phyloP scores from a whole-genome alignment of 768 basidiomycete genomes.

The Phanerochaete sordida region DNA sequence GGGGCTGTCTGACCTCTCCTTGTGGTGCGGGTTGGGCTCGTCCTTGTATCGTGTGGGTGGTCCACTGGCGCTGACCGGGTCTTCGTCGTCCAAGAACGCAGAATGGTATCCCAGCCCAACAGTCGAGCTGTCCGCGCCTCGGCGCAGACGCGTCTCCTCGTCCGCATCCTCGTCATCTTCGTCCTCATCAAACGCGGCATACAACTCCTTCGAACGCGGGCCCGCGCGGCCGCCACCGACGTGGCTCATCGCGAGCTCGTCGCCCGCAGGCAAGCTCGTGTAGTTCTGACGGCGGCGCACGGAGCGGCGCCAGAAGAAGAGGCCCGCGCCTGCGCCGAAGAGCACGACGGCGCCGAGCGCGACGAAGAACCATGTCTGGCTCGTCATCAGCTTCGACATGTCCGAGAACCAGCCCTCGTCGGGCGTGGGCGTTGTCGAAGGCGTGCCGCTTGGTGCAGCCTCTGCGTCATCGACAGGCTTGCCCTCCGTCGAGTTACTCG shows the following conservation, averaged over 20 bases:
- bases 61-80: conserved; percentile 32
- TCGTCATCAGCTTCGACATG: conserved; percentile 67
- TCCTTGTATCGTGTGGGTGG: conserved; percentile 42
- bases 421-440: conserved; percentile 44
- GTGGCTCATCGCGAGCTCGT: conserved; percentile 76
- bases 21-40: conserved; percentile 38
- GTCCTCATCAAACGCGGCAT: conserved; percentile 93
- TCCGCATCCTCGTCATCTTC: conserved; percentile 72
- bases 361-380: conserved; percentile 87
- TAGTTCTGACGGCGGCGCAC: conserved; percentile 45
- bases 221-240: conserved; percentile 41
- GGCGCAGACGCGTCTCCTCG: conserved; percentile 63
- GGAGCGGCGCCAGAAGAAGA: conserved; percentile 81
- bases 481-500: conserved; percentile 2
- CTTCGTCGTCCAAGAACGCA: conserved; percentile 81
- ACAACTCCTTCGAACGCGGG: conserved; percentile 80
- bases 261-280: conserved; percentile 53
- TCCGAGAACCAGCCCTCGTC: conserved; percentile 86
- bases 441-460: conserved; percentile 7
- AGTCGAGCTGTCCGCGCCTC: conserved; percentile 31
- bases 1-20: conserved; percentile 6
- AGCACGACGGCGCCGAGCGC: conserved; percentile 76
- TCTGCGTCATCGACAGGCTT: conserved; percentile 22
- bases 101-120: conserved; percentile 49
- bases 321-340: conserved; percentile 62